Conservation (phyloP, 2,329 filamentous ascomycete species). For the Fusarium udum region DNA sequence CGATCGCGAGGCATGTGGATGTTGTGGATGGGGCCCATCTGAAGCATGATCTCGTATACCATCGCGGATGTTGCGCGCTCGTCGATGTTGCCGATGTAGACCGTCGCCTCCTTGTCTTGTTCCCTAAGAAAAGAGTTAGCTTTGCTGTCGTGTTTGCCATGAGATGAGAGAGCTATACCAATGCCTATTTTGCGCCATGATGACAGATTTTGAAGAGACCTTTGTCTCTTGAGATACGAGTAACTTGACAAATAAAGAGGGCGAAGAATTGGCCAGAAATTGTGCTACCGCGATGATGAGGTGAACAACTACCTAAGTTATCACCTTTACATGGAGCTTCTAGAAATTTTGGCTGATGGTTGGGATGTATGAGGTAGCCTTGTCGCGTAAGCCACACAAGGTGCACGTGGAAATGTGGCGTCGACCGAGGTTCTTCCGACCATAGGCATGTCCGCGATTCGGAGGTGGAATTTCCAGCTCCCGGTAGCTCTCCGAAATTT, state of each 20-base stretch:
- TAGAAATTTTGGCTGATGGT: constrained; percentile 42
- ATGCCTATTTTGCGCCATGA: constrained; percentile 76
- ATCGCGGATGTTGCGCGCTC: constrained; percentile 91
- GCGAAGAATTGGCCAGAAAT: background rate
- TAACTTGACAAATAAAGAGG: background rate
- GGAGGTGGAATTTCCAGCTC: constrained; percentile 41
- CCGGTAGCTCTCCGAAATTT: constrained; percentile 38
- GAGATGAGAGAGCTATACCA: constrained; percentile 64
- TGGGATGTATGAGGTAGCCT: constrained; percentile 24
- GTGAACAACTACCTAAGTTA: constrained; percentile 4
- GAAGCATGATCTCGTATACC: constrained; percentile 98
- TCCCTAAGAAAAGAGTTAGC: constrained; percentile 68
- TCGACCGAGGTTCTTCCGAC: constrained; percentile 47
- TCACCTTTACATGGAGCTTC: constrained; percentile 28
- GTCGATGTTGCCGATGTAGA: constrained; percentile 98
- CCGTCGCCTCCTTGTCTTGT: constrained; percentile 97
- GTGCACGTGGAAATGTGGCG: constrained; percentile 1
- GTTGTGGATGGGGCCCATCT: constrained; percentile 96
- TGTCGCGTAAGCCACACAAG: constrained; percentile 26
- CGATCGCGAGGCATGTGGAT: constrained; percentile 98
- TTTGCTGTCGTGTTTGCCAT: constrained; percentile 12
- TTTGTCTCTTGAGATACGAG: background rate
- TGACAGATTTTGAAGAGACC: constrained; percentile 43
- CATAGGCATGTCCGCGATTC: background rate
- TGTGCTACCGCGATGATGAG: background rate